phyloP scores from a whole-genome alignment of 371 early-diverging fungal species.

The Choanephora cucurbitarum region DNA sequence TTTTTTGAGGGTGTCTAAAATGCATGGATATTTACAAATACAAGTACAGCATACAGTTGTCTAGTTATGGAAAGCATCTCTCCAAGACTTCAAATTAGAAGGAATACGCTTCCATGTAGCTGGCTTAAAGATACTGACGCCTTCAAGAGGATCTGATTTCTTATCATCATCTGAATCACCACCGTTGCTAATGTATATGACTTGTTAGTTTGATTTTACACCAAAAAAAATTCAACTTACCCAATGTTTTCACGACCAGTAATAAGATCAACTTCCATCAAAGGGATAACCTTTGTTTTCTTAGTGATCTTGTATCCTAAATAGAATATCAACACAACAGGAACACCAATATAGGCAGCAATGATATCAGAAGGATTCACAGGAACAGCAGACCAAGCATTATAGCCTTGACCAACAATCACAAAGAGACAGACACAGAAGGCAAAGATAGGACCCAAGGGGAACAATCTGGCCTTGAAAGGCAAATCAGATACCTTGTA shows the following conservation, averaged over 20 bases:
- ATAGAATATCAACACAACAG: conserved; percentile 37
- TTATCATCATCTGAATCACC: conserved; percentile 28
- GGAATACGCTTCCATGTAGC: conserved; percentile 47
- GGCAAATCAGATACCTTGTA: conserved; percentile 67
- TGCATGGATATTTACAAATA: too few species aligned
- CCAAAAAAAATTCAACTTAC: conserved; percentile 13
- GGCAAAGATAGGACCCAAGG: conserved; percentile 69
- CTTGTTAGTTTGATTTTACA: too few species aligned
- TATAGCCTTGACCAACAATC: conserved; percentile 67
- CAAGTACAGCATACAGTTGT: too few species aligned
- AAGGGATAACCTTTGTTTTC: conserved; percentile 56
- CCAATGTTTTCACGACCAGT: conserved; percentile 50
- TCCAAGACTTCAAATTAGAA: conserved; percentile 40
- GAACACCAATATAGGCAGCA: conserved; percentile 44
- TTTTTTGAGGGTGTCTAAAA: too few species aligned
- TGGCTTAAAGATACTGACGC: conserved; percentile 43
- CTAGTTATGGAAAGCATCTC: conserved; percentile 46
- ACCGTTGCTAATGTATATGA: too few species aligned
- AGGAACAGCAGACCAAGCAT: conserved; percentile 37
- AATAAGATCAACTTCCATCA: conserved; percentile 61
- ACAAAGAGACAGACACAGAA: conserved; percentile 58
- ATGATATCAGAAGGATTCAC: conserved; percentile 29
- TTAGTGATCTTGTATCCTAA: conserved; percentile 57
- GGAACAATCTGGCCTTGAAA: conserved; percentile 71
- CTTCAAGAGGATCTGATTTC: conserved; percentile 41